Evolutionary conservation across 129 eudicot genomes (phyloP).

Genomic region (Dittrichia graveolens): DNA sequence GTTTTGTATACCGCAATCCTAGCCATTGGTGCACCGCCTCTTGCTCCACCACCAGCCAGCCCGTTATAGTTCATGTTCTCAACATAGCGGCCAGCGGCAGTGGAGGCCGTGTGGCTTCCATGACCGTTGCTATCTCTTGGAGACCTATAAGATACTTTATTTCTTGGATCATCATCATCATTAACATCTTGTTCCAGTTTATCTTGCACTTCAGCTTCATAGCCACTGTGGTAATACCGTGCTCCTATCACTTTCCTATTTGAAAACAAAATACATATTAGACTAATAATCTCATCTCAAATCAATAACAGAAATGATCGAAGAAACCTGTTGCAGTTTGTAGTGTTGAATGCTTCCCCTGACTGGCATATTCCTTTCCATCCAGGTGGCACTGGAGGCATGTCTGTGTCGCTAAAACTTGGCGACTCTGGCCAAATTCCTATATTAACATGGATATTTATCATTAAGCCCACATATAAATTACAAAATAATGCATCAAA

Average conservation of each 20-base stretch:
- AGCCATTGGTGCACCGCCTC: slow-evolving; percentile 93
- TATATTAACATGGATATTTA: slow-evolving; percentile 20
- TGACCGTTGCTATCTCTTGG: slow-evolving; percentile 84
- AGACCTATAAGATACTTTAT: slow-evolving; percentile 52
- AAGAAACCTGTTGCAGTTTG: slow-evolving; percentile 82
- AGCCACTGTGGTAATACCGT: slow-evolving; percentile 69
- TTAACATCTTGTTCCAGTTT: slow-evolving; percentile 23
- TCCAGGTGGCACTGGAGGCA: slow-evolving; percentile 86
- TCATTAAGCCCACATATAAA: slow-evolving; percentile 26
- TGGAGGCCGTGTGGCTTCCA: slow-evolving; percentile 86
- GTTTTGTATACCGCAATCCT: slow-evolving; percentile 88
- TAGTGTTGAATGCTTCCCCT: slow-evolving; percentile 78
- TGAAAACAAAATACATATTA: slow-evolving; percentile 9
- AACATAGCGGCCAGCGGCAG: slow-evolving; percentile 80
- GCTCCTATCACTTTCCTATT: slow-evolving; percentile 89
- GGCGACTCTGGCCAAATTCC: slow-evolving; percentile 98
- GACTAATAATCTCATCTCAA: not conserved
- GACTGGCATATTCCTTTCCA: slow-evolving; percentile 86
- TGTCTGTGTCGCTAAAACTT: slow-evolving; percentile 67
- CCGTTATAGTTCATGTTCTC: slow-evolving; percentile 68
- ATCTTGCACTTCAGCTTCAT: slow-evolving; percentile 51
- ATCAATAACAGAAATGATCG: slow-evolving; percentile 14
- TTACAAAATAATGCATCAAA: slow-evolving; percentile 1
- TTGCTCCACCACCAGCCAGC: slow-evolving; percentile 69
- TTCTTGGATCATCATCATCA: slow-evolving; percentile 41